Evolutionary conservation across 2,329 filamentous ascomycete species (phyloP).

Genomic region (Pezicula radicicola): DNA sequence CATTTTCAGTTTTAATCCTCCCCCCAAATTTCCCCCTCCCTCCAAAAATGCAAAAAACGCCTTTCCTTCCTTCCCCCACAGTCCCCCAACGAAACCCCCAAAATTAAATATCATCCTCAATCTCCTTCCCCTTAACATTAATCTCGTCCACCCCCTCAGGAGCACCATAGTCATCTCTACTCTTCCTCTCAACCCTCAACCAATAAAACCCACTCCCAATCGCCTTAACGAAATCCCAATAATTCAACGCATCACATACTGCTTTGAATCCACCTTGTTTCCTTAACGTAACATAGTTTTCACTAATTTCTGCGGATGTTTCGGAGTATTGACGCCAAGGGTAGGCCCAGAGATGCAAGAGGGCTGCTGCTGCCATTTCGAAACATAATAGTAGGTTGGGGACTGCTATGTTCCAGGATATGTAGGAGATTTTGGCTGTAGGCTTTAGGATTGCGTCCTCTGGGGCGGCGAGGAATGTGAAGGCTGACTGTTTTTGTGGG

Average conservation of each 20-base stretch:
- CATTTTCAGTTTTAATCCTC: too few relatives aligned
- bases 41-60: too few relatives aligned
- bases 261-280: not conserved
- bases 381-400: not conserved
- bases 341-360: not conserved
- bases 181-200: not conserved
- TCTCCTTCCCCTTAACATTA: too few relatives aligned
- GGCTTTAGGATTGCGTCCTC: not conserved
- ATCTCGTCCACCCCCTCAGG: too few relatives aligned
- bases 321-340: not conserved
- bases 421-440: not conserved
- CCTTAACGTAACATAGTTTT: not conserved
- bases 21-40: too few relatives aligned
- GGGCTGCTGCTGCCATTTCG: not conserved
- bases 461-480: not conserved
- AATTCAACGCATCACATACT: not conserved
- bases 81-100: too few relatives aligned
- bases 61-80: too few relatives aligned
- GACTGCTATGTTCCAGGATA: not conserved
- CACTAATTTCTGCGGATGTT: not conserved
- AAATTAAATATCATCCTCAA: too few relatives aligned
- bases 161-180: too few relatives aligned
- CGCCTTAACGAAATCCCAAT: not conserved
- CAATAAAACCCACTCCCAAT: not conserved
- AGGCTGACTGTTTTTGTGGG: too few relatives aligned